Evolutionary conservation across 345 rosid genomes (phyloP), one percentile per base, ranked within the genome.

Genomic region (Acer negundo): DNA sequence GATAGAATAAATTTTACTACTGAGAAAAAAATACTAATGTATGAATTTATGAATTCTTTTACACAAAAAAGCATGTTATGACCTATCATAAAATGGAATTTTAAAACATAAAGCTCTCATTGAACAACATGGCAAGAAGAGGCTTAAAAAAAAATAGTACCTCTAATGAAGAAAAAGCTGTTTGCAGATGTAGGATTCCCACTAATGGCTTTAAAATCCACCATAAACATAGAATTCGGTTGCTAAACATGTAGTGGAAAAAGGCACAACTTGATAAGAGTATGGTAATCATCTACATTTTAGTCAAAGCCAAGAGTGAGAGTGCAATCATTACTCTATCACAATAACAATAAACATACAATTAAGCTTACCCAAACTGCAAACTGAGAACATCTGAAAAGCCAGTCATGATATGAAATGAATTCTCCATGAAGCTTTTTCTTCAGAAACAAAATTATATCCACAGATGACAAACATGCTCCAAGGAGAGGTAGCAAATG

Each of bases 331-430:
- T 65, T 40, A 67, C 35, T 16, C 51, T 58, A 63, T 38, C 40
- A 62, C 40, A 78, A 61, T 26, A 65, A 72, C 40, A 78, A 61
- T 26, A 65, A 72, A 72, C 19, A 2, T 47, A 66, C 55, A 70
- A n/a, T 65, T 69, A 40, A 78, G 67, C 92, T 88, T 84, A 94
- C 98, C 96, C 97, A 92, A 23, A 89, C 84, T 55, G 84, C 72
- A 70, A 89, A 80, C 71, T 81, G 84, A 59, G 93, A 90, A 77
- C 86, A 74, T 75, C 78, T 77, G 78, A 82, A 86, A 84, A 91
- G 87, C 90, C 86, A 89, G 67, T 80, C 82, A 72, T 86, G 79
- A 81, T 87, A 88, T 9, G 63, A 55, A 20, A 84, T 44, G 78
- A 83, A 78, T 59, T 87, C 90, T 70, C 87, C 80, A n/a, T 69